These are phyloP conservation scores for Penicillium digitatum DNA, from an alignment of 2,329 filamentous ascomycete genomes.

Conservation along the genomic window DNA sequence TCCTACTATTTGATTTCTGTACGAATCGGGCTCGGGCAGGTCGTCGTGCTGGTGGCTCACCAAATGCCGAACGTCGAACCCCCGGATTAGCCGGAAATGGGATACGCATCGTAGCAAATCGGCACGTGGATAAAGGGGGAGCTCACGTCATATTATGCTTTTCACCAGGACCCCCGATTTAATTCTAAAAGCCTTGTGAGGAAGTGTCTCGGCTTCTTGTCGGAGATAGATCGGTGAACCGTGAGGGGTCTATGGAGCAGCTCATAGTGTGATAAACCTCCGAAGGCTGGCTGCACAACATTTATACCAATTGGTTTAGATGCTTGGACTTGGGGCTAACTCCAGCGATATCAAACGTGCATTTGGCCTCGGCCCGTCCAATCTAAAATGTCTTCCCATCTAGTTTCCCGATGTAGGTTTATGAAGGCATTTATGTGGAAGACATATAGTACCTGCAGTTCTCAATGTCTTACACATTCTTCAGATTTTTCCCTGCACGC, in stretches of 20 bases:
- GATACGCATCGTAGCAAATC: neutral
- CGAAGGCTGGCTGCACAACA: neutral
- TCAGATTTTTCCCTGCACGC: neutral
- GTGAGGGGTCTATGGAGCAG: no score
- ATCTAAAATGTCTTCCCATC: neutral
- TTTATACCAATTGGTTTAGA: neutral
- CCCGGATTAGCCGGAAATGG: neutral
- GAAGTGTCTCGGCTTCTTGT: constrained; percentile 1
- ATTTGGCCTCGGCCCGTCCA: neutral
- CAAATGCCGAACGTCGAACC: neutral
- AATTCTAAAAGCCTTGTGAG: neutral
- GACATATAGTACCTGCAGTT: neutral
- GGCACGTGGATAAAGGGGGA: neutral
- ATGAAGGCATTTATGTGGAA: neutral
- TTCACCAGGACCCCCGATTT: neutral
- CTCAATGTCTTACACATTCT: neutral
- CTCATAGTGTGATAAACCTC: neutral
- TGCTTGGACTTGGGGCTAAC: neutral
- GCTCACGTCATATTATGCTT: neutral
- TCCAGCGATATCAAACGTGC: neutral
- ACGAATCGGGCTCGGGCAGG: neutral
- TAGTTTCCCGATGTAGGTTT: neutral
- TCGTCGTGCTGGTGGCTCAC: neutral
- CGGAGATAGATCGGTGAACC: neutral
- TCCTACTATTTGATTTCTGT: neutral